phyloP scores from a whole-genome alignment of 495 filamentous ascomycete species.

The Xylaria venustula region DNA sequence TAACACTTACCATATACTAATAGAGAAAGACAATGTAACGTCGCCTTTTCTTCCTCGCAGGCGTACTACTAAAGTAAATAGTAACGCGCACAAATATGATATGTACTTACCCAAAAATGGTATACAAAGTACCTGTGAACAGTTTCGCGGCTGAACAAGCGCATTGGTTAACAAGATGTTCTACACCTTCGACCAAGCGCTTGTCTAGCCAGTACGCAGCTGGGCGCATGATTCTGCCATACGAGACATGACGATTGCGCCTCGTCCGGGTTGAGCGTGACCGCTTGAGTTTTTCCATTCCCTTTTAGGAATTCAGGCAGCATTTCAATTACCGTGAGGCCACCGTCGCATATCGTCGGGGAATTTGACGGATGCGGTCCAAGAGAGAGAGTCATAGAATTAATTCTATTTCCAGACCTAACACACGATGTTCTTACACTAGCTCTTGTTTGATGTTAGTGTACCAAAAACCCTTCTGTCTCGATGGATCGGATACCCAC shows the following conservation, averaged over 20 bases:
- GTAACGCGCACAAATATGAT: no score
- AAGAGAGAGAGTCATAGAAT: neutral
- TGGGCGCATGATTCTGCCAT: neutral
- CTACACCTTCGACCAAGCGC: neutral
- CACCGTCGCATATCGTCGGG: neutral
- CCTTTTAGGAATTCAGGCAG: neutral
- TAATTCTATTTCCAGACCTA: no score
- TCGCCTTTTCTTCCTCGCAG: neutral
- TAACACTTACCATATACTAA: neutral
- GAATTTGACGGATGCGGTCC: slow-evolving; percentile 1
- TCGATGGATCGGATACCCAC: neutral
- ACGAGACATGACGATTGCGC: neutral
- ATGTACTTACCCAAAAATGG: no score
- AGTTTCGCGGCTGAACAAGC: no score
- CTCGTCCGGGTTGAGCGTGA: neutral
- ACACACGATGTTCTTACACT: no score
- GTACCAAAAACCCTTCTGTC: no score
- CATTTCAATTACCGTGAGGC: neutral
- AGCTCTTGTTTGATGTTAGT: no score
- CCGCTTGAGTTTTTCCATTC: neutral
- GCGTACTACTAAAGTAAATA: no score
- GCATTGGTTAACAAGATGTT: neutral
- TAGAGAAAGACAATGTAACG: neutral
- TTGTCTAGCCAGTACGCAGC: neutral
- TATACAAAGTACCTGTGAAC: no score